These are phyloP conservation scores for Coemansia biformis DNA, from an alignment of 192 early-diverging fungal species.

Conservation along the genomic window DNA sequence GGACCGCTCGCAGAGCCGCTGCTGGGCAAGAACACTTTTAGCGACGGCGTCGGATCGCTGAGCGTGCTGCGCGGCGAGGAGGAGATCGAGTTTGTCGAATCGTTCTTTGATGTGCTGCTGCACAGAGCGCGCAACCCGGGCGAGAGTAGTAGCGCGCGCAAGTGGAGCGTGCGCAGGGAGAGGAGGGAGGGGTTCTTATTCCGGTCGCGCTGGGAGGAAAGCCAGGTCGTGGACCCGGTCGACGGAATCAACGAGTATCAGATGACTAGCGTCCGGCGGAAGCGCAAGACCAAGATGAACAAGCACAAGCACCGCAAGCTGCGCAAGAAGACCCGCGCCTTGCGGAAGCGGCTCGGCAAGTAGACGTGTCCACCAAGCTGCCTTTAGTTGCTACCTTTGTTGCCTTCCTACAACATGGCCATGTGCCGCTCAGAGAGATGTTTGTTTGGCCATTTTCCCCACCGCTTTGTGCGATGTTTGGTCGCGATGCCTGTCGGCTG, in stretches of 20 bases:
- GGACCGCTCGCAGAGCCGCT: constrained; percentile 42
- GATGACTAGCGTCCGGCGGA: constrained; percentile 75
- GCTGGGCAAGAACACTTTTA: constrained; percentile 34
- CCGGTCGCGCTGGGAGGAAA: constrained; percentile 21
- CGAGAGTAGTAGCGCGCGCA: too few species aligned
- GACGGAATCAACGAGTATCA: constrained; percentile 31
- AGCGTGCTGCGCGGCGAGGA: constrained; percentile 13
- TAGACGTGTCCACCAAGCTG: constrained; percentile 21
- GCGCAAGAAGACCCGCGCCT: constrained; percentile 69
- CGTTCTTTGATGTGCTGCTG: constrained; percentile 42
- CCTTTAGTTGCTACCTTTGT: neutral
- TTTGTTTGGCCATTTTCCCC: too few species aligned
- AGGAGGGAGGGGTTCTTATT: neutral
- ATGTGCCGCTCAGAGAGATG: too few species aligned
- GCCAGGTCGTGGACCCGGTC: constrained; percentile 22
- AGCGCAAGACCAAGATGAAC: constrained; percentile 89
- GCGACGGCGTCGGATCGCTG: constrained; percentile 17
- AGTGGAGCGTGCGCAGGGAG: constrained; percentile 21
- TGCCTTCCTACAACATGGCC: too few species aligned
- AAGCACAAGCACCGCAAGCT: constrained; percentile 95
- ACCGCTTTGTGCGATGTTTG: neutral
- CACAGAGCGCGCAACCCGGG: constrained; percentile 2
- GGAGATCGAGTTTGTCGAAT: constrained; percentile 33
- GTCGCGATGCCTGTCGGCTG: too few species aligned
- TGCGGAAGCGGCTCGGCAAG: constrained; percentile 71